Base-by-base conservation (phyloP, 345 rosid species). In the Abelmoschus esculentus region DNA sequence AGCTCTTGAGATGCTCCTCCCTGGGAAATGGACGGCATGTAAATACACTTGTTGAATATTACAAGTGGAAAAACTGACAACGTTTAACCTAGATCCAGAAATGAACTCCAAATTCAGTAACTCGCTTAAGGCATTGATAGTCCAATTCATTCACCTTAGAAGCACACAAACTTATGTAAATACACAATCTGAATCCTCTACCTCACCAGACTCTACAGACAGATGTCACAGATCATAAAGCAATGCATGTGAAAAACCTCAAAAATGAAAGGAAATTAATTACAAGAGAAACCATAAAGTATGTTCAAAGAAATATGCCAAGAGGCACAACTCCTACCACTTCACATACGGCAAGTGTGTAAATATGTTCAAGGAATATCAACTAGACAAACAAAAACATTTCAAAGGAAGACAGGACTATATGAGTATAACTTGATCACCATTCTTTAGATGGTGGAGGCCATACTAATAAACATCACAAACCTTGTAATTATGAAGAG, bases 1-100 rank as follows among this genome's bases (percentile, higher is more conserved):
- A 12, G 99, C 98, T 2, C 92, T 82, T 15, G 85, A 67, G n/a
- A 95, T 90, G 84, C 84, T 90, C 86, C 87, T 91, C 77, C 89
- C 99, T 95, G 85, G 71, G 56, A 61, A 63, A 74, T 14, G 58
- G 29, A 53, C 19, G 59, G 34, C 34, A 44, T 17, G 14, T 53
- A 8, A 66, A 67, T 61, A 44, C 52, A 26, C 13, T 52, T 32
- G 46, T 11, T 72, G 38, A 60, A 52, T 17, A 70, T 14, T 46
- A 52, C 31, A 69, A 29, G 69, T 34, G 11, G 26, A 14, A 38
- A 61, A 28, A 53, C 58, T 17, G 26, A 54, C 11, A 13, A 62
- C 12, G 22, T 38, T 4, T 58, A 56, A 68, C 53, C 69, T 29
- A 47, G 40, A 36, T 46, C 26, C 36, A 66, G 26, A 47, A 47